A percentile compares a stretch with the other conserved stretches of the same genome.
phyloP scores from a whole-genome alignment of 768 basidiomycete genomes.

The Clavulina sp. region DNA sequence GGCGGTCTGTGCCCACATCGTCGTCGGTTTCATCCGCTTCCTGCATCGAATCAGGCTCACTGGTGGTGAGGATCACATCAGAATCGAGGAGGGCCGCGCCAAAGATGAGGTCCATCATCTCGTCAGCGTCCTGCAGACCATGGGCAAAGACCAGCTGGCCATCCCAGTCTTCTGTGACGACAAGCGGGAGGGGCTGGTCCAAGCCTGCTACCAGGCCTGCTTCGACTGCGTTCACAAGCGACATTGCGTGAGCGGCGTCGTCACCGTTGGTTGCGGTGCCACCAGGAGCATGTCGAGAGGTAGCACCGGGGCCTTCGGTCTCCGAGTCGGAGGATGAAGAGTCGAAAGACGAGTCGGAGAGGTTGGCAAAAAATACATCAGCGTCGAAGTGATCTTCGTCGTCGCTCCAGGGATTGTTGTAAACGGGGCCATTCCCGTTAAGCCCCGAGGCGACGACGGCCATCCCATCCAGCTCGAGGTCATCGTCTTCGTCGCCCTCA shows the following conservation, averaged over 20 bases:
- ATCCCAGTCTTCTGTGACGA: conserved; percentile 56
- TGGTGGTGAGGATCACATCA: background rate
- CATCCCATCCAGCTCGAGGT: conserved; percentile 17
- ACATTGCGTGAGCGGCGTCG: conserved; percentile 21
- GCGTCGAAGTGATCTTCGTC: conserved; percentile 58
- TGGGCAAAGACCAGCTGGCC: conserved; percentile 61
- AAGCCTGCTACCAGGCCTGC: conserved; percentile 8
- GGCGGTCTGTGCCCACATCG: background rate
- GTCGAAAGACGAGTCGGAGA: conserved; percentile 37
- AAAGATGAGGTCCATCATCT: conserved; percentile 31
- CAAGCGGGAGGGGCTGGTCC: conserved; percentile 22
- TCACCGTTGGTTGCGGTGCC: conserved; percentile 13
- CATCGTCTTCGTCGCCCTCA: conserved; percentile 10
- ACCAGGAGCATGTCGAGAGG: conserved; percentile 10
- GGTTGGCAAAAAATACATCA: conserved; percentile 67
- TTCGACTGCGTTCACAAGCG: conserved; percentile 14
- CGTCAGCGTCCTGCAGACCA: conserved; percentile 35
- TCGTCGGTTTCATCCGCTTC: background rate
- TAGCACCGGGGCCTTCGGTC: conserved; percentile 15
- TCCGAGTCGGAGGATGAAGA: conserved; percentile 15
- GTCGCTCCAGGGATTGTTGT: conserved; percentile 63
- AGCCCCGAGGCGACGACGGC: conserved; percentile 15
- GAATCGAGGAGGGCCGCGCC: background rate
- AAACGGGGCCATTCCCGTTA: conserved; percentile 30
- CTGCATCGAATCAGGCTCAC: background rate